Percentiles rank a stretch among this genome's conserved stretches.
These are phyloP conservation scores for Trichophyton benhamiae DNA, from an alignment of 2,329 filamentous ascomycete species.

Conservation along the genomic window DNA sequence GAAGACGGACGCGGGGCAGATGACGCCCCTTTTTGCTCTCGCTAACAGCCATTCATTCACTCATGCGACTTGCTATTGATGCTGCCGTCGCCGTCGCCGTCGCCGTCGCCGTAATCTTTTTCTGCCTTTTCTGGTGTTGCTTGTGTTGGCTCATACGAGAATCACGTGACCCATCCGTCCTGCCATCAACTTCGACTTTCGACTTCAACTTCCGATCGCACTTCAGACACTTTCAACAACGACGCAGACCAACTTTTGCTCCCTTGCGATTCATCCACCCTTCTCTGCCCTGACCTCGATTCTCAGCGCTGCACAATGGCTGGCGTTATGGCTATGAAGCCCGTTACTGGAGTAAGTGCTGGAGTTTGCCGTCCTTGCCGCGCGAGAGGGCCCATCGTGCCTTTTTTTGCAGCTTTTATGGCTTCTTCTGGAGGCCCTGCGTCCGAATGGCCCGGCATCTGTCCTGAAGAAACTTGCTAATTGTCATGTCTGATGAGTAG, in stretches of 20 bases:
- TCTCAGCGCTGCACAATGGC: constrained; percentile 13
- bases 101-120: background rate
- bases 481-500: constrained; percentile 27
- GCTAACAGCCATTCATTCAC: too few relatives aligned
- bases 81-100: background rate
- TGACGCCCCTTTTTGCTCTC: background rate
- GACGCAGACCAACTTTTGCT: background rate
- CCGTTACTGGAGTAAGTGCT: constrained; percentile 37
- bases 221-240: background rate
- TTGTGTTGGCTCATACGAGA: background rate
- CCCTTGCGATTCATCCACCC: constrained; percentile 13
- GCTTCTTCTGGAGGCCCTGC: background rate
- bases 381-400: background rate
- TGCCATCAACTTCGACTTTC: background rate
- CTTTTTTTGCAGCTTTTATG: background rate
- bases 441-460: background rate
- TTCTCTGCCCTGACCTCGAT: constrained; percentile 14
- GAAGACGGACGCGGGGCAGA: background rate
- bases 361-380: background rate
- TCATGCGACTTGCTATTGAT: background rate
- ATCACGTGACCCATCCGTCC: background rate
- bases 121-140: background rate
- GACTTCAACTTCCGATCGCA: constrained; percentile 10
- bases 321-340: constrained; percentile 33
- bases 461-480: background rate